Evolutionary conservation across 352 stramenopile genomes (phyloP).

Genomic region (Lagenidium sp.): DNA sequence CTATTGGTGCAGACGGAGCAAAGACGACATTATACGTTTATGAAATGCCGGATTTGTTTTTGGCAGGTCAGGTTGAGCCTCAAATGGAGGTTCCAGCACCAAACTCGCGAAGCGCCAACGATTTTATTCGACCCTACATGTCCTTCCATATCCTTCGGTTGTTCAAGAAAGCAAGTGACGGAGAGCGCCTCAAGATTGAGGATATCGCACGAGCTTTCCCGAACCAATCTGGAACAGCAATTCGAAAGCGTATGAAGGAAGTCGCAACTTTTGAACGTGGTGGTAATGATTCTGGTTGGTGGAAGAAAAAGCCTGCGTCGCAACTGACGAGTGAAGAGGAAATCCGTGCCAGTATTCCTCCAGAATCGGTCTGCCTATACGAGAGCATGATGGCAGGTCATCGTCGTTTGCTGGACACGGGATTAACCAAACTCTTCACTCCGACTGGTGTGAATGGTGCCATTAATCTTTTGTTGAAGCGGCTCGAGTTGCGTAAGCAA

Average conservation of each 20-base stretch:
- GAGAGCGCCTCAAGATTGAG: constrained; percentile 76
- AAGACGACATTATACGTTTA: constrained; percentile 73
- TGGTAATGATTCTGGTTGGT: constrained; percentile 76
- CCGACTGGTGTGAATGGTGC: constrained; percentile 58
- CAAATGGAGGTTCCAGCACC: constrained; percentile 77
- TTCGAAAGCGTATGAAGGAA: constrained; percentile 83
- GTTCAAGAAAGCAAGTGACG: constrained; percentile 78
- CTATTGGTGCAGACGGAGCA: constrained; percentile 14
- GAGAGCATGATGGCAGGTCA: constrained; percentile 87
- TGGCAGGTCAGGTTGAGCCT: constrained; percentile 73
- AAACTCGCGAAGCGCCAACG: constrained; percentile 70
- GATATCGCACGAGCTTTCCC: constrained; percentile 75
- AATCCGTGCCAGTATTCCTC: constrained; percentile 59
- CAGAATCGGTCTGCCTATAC: constrained; percentile 78
- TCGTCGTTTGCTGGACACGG: constrained; percentile 63
- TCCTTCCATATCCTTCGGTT: constrained; percentile 77
- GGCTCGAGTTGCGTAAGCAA: constrained; percentile 62
- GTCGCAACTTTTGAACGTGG: constrained; percentile 78
- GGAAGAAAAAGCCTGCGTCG: constrained; percentile 65
- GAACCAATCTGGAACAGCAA: constrained; percentile 71
- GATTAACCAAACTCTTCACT: constrained; percentile 73
- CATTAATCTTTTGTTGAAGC: constrained; percentile 65
- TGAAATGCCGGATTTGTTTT: constrained; percentile 65
- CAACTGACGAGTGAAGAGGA: constrained; percentile 70
- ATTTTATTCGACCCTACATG: constrained; percentile 85